Base-by-base conservation (phyloP, 2,329 filamentous ascomycete species). In the Sclerotinia subarctica region DNA sequence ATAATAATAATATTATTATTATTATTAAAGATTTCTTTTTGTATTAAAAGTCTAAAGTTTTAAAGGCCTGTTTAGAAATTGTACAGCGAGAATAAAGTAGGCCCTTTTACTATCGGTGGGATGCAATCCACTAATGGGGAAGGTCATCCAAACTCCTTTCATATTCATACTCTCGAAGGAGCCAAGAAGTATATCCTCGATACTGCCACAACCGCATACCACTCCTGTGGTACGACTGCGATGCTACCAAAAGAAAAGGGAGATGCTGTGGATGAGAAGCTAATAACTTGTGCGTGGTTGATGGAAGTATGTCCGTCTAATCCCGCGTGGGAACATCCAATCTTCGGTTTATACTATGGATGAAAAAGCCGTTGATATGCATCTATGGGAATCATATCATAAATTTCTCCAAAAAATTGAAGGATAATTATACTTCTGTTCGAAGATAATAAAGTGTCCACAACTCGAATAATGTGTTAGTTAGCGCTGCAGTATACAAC, bases 201-300 rank as follows among this genome's bases (percentile, higher is more conserved):
- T 32, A 32, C 32, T 7, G 32, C 32, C 32, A 32, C 42, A 1
- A 68, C 29, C 1, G 17, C 13, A 38, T 66, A 60, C 26, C 62
- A 68, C 32, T 51, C 19, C 2, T 66, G 32, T 53, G 62, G 67
- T 44, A 66, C 67, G 0, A 15, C 42, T 68, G 26, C 62, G 5
- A 66, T 68, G 67, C 44, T 66, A 13, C 54, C 62, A 17, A 32
- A 38, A 26, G 62, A 68, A 32, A 59, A 59, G 13, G 69, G 69
- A 11, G 70, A 70, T 3, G 70, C 72, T n/a, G 64, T 72, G 19
- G 64, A 72, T 64, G 42, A 64, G 17, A 64, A 68, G 24, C 49
- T 72, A 57, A 49, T 11, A 66, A 54, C 11, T 21, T 72, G n/a
- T 58, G 68, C n/a, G 53, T 72, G 5, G 69, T 68, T 21, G 71